A percentile compares a stretch with the other conserved stretches of the same genome.
These are phyloP conservation scores for Nakaseomyces glabratus DNA, from an alignment of 1,139 yeast species.

Conservation along the genomic window DNA sequence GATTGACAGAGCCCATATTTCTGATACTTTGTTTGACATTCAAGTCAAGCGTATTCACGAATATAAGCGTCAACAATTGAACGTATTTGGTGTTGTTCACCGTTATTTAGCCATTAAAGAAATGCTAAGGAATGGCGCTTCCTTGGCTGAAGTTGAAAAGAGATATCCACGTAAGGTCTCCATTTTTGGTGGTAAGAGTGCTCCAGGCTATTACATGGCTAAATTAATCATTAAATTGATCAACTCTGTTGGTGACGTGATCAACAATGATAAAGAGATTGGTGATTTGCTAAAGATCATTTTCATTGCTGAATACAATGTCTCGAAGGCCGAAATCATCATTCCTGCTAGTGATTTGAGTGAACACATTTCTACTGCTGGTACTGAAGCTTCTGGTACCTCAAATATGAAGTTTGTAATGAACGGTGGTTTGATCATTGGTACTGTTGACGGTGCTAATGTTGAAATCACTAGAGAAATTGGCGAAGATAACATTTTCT, in stretches of 20 bases:
- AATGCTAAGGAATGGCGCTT: constrained; percentile 42
- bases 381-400: constrained; percentile 95
- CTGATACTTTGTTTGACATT: constrained; percentile 72
- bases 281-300: constrained; percentile 75
- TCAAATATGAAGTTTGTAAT: constrained; percentile 92
- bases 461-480: constrained; percentile 91
- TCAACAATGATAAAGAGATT: constrained; percentile 68
- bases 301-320: constrained; percentile 86
- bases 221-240: constrained; percentile 80
- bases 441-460: constrained; percentile 96
- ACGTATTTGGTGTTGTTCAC: constrained; percentile 80
- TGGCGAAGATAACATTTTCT: constrained; percentile 86
- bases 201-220: constrained; percentile 96
- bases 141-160: constrained; percentile 43
- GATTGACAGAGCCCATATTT: constrained; percentile 38
- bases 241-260: constrained; percentile 70
- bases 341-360: constrained; percentile 85
- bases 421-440: constrained; percentile 89
- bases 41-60: constrained; percentile 95
- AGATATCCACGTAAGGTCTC: constrained; percentile 69
- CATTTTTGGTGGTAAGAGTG: constrained; percentile 90
- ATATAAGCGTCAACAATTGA: constrained; percentile 90
- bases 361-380: constrained; percentile 96
- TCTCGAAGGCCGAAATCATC: constrained; percentile 86
- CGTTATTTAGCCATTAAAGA: constrained; percentile 71